Conservation (phyloP, 1,284 basidiomycete species). For the Bjerkandera adusta region DNA sequence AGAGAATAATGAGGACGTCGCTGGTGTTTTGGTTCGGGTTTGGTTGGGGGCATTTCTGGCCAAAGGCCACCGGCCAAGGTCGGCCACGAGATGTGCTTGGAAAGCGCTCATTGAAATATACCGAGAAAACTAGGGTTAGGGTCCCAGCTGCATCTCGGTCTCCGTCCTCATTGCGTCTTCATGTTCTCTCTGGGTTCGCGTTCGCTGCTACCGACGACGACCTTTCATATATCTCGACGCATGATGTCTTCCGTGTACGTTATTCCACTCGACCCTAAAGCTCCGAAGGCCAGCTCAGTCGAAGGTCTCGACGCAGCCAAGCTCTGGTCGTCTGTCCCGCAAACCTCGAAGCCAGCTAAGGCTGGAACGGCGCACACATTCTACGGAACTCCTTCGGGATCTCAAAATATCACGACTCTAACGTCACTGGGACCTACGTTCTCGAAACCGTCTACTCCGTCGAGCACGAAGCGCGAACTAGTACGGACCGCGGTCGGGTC, state of each 20-base stretch:
- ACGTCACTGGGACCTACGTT: conserved; percentile 66
- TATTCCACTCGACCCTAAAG: conserved; percentile 40
- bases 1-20: too few species aligned
- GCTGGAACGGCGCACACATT: conserved; percentile 66
- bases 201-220: too few species aligned
- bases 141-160: too few species aligned
- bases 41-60: too few species aligned
- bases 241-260: conserved; percentile 34
- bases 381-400: conserved; percentile 44
- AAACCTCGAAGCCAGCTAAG: conserved; percentile 45
- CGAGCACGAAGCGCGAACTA: conserved; percentile 54
- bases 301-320: conserved; percentile 31
- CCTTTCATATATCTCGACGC: too few species aligned
- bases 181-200: too few species aligned
- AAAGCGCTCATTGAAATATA: too few species aligned
- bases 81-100: too few species aligned
- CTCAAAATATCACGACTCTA: conserved; percentile 48
- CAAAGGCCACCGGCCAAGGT: too few species aligned
- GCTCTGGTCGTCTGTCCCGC: conserved; percentile 42
- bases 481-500: conserved; percentile 67
- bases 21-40: too few species aligned
- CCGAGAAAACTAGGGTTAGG: too few species aligned
- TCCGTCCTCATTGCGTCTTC: too few species aligned
- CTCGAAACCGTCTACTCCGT: conserved; percentile 36
- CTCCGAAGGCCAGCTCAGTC: conserved; percentile 25